phyloP scores from a whole-genome alignment of 371 early-diverging fungal species.

The Massospora cicadina region DNA sequence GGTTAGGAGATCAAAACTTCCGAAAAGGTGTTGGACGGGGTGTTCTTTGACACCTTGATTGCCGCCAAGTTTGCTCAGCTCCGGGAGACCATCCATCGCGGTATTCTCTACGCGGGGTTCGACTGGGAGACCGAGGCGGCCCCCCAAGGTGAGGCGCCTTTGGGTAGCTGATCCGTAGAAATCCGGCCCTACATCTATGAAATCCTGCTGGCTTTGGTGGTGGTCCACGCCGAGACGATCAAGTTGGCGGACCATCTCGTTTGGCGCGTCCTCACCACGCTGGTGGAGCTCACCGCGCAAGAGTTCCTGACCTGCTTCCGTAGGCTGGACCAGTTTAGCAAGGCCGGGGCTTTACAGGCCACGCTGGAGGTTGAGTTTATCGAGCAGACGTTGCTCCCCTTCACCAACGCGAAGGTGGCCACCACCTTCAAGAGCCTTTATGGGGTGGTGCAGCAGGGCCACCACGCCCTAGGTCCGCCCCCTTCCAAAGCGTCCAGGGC shows the following conservation, averaged over 20 bases:
- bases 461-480: background rate
- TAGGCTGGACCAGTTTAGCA: slow-evolving; percentile 62
- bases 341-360: slow-evolving; percentile 81
- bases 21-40: slow-evolving; percentile 32
- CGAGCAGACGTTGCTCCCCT: slow-evolving; percentile 54
- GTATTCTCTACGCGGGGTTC: slow-evolving; percentile 64
- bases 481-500: background rate
- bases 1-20: slow-evolving; percentile 1
- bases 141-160: slow-evolving; percentile 35
- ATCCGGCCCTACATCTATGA: slow-evolving; percentile 79
- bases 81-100: slow-evolving; percentile 45
- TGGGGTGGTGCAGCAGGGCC: slow-evolving; percentile 35
- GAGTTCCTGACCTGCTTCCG: slow-evolving; percentile 61
- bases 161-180: slow-evolving; percentile 23
- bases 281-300: slow-evolving; percentile 48
- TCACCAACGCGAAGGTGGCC: slow-evolving; percentile 36
- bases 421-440: slow-evolving; percentile 46
- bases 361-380: slow-evolving; percentile 72
- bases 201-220: slow-evolving; percentile 66
- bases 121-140: slow-evolving; percentile 63
- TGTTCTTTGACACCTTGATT: slow-evolving; percentile 68
- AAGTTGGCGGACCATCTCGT: slow-evolving; percentile 56
- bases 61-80: slow-evolving; percentile 49
- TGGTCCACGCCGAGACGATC: slow-evolving; percentile 76
- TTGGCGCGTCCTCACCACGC: slow-evolving; percentile 46